Evolutionary conservation across 441 rosid species (phyloP), one percentile per base, ranked within the genome.

Genomic region (Melianthus villosus): DNA sequence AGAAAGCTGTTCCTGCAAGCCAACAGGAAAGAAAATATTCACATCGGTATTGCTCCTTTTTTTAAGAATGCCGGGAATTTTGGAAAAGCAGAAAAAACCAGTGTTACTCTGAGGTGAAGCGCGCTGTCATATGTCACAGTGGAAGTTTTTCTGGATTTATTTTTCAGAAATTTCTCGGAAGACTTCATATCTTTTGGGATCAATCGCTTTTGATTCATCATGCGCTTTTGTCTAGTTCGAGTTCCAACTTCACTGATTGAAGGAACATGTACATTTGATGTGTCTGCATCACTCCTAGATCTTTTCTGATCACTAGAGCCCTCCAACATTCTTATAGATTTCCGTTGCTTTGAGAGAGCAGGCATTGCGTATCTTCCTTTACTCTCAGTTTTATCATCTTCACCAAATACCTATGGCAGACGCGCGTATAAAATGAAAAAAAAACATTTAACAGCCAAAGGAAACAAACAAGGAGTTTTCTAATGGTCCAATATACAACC

Each of bases 1-100:
- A 26, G 78, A 73, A 46, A 83, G 62, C 55, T 66, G 64, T 59
- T 77, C 76, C 97, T 86, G 77, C 43, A 46, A 46, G 33, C 22
- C n/a, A 44, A 5, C 2, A 23, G n/a, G 29, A 43, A 41, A 14
- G 23, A 20, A 2, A 20, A 2, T 6, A 20, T 6, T 2, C 15
- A 40, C 23, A 34, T 29, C 9, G 19, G 28, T 25, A 7, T 26
- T 40, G 22, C 26, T 27, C 16, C 16, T 16, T 26, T 22, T 20
- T 17, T 22, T 35, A 8, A 16, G 10, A 22, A 26, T 31, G 38
- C 25, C 14, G 25, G 13, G 38, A 25, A 22, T 1, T 12, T 31
- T 29, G 12, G 26, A 47, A 42, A 17, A 43, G 25, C 40, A 40
- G 9, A 33, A 41, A 40, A 59, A 36, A 33, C 23, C 25, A 22